Evolutionary conservation across 441 rosid genomes (phyloP).

Genomic region (Jatropha multifida): DNA sequence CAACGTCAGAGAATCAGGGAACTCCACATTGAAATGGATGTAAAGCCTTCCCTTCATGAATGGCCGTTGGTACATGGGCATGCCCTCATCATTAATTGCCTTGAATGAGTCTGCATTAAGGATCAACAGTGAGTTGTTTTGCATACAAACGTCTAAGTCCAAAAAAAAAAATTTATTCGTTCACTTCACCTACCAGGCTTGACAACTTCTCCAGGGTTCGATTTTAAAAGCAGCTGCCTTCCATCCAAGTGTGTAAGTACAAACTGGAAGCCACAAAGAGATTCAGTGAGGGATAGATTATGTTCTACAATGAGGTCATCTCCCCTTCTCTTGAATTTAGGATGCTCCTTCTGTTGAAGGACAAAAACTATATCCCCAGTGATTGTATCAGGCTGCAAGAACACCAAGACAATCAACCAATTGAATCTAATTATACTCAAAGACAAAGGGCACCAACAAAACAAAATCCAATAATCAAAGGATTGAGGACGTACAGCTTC

Average conservation of each 20-base stretch:
- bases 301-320: constrained; percentile 76
- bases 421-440: too few species aligned
- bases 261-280: constrained; percentile 77
- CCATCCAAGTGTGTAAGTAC: constrained; percentile 65
- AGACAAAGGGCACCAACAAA: not conserved
- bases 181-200: constrained; percentile 55
- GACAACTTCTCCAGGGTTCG: constrained; percentile 69
- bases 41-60: constrained; percentile 82
- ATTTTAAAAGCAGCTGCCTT: constrained; percentile 74
- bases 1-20: constrained; percentile 61
- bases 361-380: constrained; percentile 81
- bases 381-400: constrained; percentile 66
- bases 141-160: not conserved
- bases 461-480: not conserved
- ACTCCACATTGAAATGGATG: constrained; percentile 73
- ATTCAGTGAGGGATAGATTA: constrained; percentile 60
- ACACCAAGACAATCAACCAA: not conserved
- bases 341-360: constrained; percentile 82
- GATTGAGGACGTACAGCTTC: constrained; percentile 49
- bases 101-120: constrained; percentile 53
- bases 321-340: constrained; percentile 69
- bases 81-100: constrained; percentile 77
- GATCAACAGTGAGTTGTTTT: not conserved
- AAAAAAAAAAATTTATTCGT: not conserved
- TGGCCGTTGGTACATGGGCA: constrained; percentile 67